Evolutionary conservation across 2,329 filamentous ascomycete genomes (phyloP), one percentile per base, ranked within the genome.

Genomic region (Aurifilum marmelostoma): DNA sequence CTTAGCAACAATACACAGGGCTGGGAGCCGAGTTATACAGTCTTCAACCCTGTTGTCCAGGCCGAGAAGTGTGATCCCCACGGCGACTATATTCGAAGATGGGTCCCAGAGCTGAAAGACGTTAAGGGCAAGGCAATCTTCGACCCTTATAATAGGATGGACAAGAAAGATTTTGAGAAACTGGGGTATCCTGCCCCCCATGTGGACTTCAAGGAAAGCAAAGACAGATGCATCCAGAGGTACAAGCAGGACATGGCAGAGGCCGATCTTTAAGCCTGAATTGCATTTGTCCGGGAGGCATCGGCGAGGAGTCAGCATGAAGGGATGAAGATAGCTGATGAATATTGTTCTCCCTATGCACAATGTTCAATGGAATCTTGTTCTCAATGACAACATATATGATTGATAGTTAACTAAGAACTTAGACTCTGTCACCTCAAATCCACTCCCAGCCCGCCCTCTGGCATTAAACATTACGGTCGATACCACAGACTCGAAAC

Each of bases 1-100:
- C 87, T 89, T 73, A 87, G 86, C 0, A 85, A 82, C 37, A 89
- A 89, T 72, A 88, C 89, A 70, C 88, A 89, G 11, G 89, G 89
- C 0, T 91, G 89, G 88, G 89, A 92, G 76, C 90, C 90, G 0
- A 92, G 91, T 74, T 92, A 92, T 72, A 82, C 89, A 0, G 89
- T 92, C 37, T 92, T 92, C 78, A 92, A 92, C 73, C 90, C 90
- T 0, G 76, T 90, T 68, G 77, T 87, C 56, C 90, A 92, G 79
- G 88, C 86, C 66, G 89, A 91, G 81, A 89, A 87, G 77, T 92
- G 91, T 73, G 90, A 92, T 77, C 79, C 81, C 0, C 79, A 87
- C 0, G 90, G 89, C 0, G 85, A 87, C 34, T 92, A 90, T 75
- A 91, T 92, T 64, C 80, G 87, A 50, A 83, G 83, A 66, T 92